Conservation (phyloP, 768 basidiomycete genomes). For the Sistotremastrum suecicum region DNA sequence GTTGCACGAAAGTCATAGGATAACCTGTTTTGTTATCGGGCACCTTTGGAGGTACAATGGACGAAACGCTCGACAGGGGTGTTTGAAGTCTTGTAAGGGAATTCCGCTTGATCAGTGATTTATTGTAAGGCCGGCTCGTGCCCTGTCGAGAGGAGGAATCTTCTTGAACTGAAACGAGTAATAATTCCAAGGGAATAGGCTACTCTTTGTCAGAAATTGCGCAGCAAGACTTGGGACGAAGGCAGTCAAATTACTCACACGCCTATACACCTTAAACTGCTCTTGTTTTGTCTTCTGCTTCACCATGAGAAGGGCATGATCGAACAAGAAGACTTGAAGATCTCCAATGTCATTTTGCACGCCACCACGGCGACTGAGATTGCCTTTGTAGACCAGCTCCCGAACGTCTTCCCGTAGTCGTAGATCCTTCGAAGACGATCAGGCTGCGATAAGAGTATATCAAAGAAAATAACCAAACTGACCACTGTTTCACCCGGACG, state of each 20-base stretch:
- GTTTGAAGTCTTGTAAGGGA: conserved; percentile 28
- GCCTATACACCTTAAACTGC: conserved; percentile 84
- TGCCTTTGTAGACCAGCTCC: conserved; percentile 83
- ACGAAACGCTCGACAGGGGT: conserved; percentile 31
- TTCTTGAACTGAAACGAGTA: conserved; percentile 17
- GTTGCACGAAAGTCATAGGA: conserved; percentile 85
- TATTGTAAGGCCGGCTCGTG: conserved; percentile 10
- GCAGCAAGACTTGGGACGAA: background rate
- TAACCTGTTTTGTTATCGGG: conserved; percentile 70
- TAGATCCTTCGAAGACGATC: conserved; percentile 45
- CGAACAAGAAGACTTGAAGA: conserved; percentile 87
- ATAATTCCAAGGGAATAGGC: background rate
- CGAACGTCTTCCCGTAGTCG: conserved; percentile 77
- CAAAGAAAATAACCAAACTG: conserved; percentile 16
- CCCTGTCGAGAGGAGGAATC: conserved; percentile 15
- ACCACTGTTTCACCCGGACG: conserved; percentile 85
- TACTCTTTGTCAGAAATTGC: background rate
- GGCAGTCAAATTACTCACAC: conserved; percentile 37
- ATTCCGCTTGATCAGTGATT: conserved; percentile 29
- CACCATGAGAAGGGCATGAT: conserved; percentile 91
- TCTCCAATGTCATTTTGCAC: conserved; percentile 70
- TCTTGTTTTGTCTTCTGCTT: conserved; percentile 81
- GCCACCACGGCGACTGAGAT: conserved; percentile 72
- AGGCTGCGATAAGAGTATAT: background rate
- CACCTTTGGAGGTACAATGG: conserved; percentile 21